Evolutionary conservation across 2,329 filamentous ascomycete species (phyloP), one percentile per base, ranked within the genome.

Genomic region (Claviceps sp.): DNA sequence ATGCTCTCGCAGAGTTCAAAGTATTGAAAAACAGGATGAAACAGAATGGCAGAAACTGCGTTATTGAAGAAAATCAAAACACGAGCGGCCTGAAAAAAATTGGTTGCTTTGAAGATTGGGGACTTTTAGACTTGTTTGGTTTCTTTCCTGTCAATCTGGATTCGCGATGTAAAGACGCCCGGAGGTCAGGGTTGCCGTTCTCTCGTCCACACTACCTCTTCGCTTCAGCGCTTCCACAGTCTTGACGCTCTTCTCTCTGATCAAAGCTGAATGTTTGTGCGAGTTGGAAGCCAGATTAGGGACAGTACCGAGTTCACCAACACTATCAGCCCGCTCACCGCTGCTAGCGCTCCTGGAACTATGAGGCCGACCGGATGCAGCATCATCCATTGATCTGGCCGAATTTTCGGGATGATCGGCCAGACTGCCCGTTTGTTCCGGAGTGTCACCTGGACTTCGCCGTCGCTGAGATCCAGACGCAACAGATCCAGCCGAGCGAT

Each of bases 101-200:
- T 8, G 23, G 29, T 34, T 34, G 29, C 29, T 34, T 34, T 34
- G 29, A 34, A 9, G 4, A 11, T 11, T 34, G 1, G 29, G 9
- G 9, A 34, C 26, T 36, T 14, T 37, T 46, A 3, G 2, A n/a
- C 9, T 13, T 48, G 20, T 23, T 16, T 13, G n/a, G 5, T 9
- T 16, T 16, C n/a, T 37, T 17, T 13, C 37, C 9, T 34, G 29
- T 57, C 68, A 78, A 66, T 93, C 88, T 17, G 88, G 88, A 67
- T 94, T 94, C 60, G 88, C 88, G 62, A 94, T 89, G 66, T 86
- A 93, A 53, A 94, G 75, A 55, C 87, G 78, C 47, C 82, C 82
- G 29, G 79, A 76, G 20, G 78, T 81, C 64, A 93, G 83, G 1
- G 86, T 90, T 68, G 81, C 83, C 5, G 85, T 86, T 61, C 85